Base-by-base conservation (phyloP, 2,329 filamentous ascomycete genomes). In the Calonectria pauciramosa region DNA sequence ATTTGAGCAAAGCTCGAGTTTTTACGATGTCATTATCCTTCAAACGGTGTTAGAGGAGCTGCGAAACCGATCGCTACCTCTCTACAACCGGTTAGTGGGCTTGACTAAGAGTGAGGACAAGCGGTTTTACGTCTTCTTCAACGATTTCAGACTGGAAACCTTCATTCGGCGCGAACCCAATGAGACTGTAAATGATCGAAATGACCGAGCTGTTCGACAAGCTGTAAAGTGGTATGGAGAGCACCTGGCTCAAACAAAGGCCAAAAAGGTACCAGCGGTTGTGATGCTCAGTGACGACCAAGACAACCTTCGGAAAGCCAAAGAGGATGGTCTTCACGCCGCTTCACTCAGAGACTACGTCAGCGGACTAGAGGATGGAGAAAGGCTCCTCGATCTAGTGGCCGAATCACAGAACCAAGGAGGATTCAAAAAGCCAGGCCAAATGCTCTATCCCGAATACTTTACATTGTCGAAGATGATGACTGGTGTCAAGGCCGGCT, bases 51-150 rank as follows among this genome's bases (percentile, higher is more conserved):
- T 99, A 18, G 97, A 99, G 85, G 97, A 99, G 87, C 91, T 99
- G 74, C 95, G 96, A 83, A 98, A 98, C 84, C 92, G 96, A 80
- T 99, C 96, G 16, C 86, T 99, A 75, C 97, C 97, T 52, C 91
- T 99, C 47, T 99, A 99, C 87, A 98, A 98, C 85, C 94, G 97
- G 49, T 89, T 99, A 65, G 92, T 99, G 78, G 93, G 94, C 28
- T 89, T 99, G 77, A 98, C 96, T 49, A 98, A 96, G 86, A 98
- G 96, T 82, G 96, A 98, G 81, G 96, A 98, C 78, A 99, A 99
- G 89, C 93, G 96, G 70, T 99, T 98, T 84, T 98, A 99, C 82
- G 95, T 99, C 68, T 99, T 99, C 85, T 99, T 99, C 91, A 99
- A 99, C 84, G 97, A 99, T 81, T 99, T 99, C 83, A 92, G 96